These are phyloP conservation scores for Rhododendron simsii DNA, from an alignment of 148 eudicot genomes.

Conservation along the genomic window DNA sequence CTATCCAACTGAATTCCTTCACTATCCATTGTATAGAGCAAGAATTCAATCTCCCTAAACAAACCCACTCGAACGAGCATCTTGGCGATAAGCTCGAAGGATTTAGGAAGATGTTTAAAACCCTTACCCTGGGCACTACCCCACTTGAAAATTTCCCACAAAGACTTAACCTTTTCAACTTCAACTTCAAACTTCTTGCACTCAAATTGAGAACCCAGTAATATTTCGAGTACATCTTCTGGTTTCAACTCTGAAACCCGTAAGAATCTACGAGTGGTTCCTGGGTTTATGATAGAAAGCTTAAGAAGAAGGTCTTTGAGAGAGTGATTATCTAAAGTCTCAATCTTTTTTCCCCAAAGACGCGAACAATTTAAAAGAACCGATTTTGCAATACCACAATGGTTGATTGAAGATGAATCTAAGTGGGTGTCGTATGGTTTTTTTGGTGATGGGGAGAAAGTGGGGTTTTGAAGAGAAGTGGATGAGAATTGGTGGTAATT, in stretches of 20 bases:
- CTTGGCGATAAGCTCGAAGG: constrained; percentile 54
- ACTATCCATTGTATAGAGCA: constrained; percentile 43
- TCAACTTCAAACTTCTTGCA: constrained; percentile 23
- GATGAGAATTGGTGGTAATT: constrained; percentile 9
- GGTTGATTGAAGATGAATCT: constrained; percentile 16
- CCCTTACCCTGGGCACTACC: constrained; percentile 33
- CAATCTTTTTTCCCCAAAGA: constrained; percentile 21
- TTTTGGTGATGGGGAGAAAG: constrained; percentile 3
- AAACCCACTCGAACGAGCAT: constrained; percentile 47
- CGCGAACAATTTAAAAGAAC: constrained; percentile 18
- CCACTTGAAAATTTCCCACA: constrained; percentile 69
- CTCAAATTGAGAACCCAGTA: constrained; percentile 43
- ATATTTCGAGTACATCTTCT: constrained; percentile 50
- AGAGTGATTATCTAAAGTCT: constrained; percentile 12
- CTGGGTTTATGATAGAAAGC: constrained; percentile 48
- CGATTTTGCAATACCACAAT: constrained; percentile 23
- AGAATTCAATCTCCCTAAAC: constrained; percentile 50
- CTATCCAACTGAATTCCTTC: constrained; percentile 54
- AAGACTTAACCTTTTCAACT: constrained; percentile 38
- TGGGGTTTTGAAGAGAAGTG: neutral
- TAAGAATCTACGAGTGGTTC: constrained; percentile 45
- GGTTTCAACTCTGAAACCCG: constrained; percentile 40
- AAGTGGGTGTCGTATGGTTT: constrained; percentile 22
- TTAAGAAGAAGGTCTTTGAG: constrained; percentile 42
- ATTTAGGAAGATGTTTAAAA: constrained; percentile 43